A percentile compares a stretch with the other conserved stretches of the same genome.
Evolutionary conservation across 2,329 filamentous ascomycete genomes (phyloP).

Genomic region (Botrytis cinerea): DNA sequence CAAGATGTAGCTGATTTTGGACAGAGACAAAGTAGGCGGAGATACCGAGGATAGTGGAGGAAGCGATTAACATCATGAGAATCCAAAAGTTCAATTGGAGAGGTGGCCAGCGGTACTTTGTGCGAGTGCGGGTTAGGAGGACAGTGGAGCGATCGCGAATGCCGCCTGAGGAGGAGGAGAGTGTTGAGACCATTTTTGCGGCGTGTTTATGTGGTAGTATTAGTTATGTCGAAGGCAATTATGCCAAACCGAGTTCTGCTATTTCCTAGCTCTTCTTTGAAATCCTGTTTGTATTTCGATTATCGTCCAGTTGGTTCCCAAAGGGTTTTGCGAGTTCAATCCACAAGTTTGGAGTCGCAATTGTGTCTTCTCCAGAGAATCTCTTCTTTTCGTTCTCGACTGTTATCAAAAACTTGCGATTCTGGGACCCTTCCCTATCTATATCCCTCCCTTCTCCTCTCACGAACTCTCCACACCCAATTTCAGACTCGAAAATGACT

Average conservation of each 20-base stretch:
- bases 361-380: background rate
- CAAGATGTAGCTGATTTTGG: slow-evolving; percentile 56
- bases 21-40: slow-evolving; percentile 61
- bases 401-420: background rate
- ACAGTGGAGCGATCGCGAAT: slow-evolving; percentile 29
- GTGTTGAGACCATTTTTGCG: slow-evolving; percentile 36
- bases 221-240: background rate
- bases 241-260: background rate
- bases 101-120: slow-evolving; percentile 66
- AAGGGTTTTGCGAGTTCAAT: background rate
- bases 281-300: background rate
- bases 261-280: background rate
- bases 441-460: background rate
- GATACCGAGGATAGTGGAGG: slow-evolving; percentile 60
- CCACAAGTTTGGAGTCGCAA: background rate
- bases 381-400: background rate
- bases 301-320: background rate
- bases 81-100: slow-evolving; percentile 68
- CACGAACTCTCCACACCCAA: background rate
- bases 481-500: background rate
- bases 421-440: background rate
- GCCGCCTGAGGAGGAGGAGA: slow-evolving; percentile 36
- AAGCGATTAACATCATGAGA: slow-evolving; percentile 63
- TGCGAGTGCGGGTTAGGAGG: slow-evolving; percentile 32
- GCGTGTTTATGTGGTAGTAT: background rate